Percentiles rank a stretch among this genome's conserved stretches.
Conservation (phyloP, 371 early-diverging fungal species). For the Rhizopus delemar region DNA sequence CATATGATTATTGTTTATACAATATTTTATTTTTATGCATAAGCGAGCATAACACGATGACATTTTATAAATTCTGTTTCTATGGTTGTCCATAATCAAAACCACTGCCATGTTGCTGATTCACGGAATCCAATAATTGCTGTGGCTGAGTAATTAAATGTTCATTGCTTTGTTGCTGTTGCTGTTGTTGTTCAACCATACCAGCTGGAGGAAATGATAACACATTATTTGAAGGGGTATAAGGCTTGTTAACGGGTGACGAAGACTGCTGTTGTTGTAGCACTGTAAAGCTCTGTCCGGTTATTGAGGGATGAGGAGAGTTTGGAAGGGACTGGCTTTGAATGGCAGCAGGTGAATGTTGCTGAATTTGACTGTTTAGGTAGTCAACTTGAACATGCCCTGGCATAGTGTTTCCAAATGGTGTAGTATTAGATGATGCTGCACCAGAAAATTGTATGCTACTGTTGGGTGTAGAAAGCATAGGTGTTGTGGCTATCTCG, state of each 20-base stretch:
- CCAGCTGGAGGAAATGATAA: slow-evolving; percentile 34
- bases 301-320: slow-evolving; percentile 19
- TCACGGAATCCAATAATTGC: slow-evolving; percentile 25
- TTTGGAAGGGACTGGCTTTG: slow-evolving; percentile 22
- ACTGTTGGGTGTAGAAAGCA: slow-evolving; percentile 20
- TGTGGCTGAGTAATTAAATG: not conserved
- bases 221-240: slow-evolving; percentile 29
- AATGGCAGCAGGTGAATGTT: slow-evolving; percentile 3
- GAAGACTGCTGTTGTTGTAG: not conserved
- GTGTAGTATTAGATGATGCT: slow-evolving; percentile 1
- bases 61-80: no score
- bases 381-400: slow-evolving; percentile 22
- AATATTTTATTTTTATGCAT: no score
- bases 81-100: not conserved
- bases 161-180: slow-evolving; percentile 7
- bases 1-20: no score
- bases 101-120: slow-evolving; percentile 15
- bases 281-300: slow-evolving; percentile 3
- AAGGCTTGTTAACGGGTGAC: slow-evolving; percentile 18
- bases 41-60: no score
- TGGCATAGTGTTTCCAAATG: slow-evolving; percentile 6
- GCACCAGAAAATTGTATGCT: slow-evolving; percentile 13
- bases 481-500: slow-evolving; percentile 21
- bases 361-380: slow-evolving; percentile 20
- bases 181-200: slow-evolving; percentile 29